Evolutionary conservation across 805 yeast species (phyloP).

Genomic region (Saturnispora ahearnii): DNA sequence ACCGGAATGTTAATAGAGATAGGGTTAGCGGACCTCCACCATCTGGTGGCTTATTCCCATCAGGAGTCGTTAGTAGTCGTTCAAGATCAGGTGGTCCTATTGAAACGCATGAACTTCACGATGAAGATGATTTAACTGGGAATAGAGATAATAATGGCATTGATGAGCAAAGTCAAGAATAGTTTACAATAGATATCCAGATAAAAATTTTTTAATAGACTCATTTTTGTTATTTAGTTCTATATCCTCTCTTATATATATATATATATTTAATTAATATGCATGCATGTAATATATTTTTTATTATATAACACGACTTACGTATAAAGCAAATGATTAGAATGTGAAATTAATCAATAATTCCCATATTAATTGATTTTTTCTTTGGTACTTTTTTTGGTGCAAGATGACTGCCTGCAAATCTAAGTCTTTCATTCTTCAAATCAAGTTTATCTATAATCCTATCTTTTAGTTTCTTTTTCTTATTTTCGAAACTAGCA

Average conservation of each 20-base stretch:
- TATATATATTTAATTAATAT: not conserved
- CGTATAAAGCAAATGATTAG: too few species aligned
- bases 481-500: too few species aligned
- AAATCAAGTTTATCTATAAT: too few species aligned
- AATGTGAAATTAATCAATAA: too few species aligned
- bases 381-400: not conserved
- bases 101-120: conserved; percentile 2
- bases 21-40: conserved; percentile 5
- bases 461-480: too few species aligned
- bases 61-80: conserved; percentile 5
- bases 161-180: not conserved
- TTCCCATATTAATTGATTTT: not conserved
- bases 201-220: not conserved
- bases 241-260: not conserved
- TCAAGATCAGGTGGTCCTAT: conserved; percentile 3
- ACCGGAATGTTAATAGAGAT: conserved; percentile 6
- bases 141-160: not conserved
- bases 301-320: too few species aligned
- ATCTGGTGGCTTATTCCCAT: conserved; percentile 7
- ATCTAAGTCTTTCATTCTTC: too few species aligned
- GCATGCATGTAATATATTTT: not conserved
- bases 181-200: not conserved
- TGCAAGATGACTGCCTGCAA: too few species aligned
- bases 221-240: not conserved
- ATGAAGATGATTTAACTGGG: not conserved